Conservation (phyloP, 805 yeast genomes). For the Kazachstania viticola region DNA sequence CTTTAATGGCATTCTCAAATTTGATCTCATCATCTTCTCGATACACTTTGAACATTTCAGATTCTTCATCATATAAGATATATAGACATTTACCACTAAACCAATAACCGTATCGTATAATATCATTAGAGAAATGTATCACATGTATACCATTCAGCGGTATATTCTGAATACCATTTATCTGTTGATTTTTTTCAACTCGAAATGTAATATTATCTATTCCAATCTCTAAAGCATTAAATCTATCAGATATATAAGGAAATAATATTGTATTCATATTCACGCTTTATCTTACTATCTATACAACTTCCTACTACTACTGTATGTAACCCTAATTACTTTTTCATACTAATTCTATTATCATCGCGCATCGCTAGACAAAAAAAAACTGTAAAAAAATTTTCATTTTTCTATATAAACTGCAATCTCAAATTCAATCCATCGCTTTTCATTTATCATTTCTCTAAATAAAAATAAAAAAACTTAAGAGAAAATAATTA, state of each 20-base stretch:
- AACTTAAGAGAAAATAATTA: no score
- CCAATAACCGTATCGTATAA: conserved; percentile 25
- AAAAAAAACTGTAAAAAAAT: no score
- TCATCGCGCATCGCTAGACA: no score
- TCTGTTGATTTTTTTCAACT: conserved; percentile 13
- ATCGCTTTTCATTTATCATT: no score
- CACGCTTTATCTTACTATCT: no score
- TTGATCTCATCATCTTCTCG: conserved; percentile 7
- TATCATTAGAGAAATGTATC: conserved; percentile 16
- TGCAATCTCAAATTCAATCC: no score
- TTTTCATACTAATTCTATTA: no score
- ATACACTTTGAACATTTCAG: conserved; percentile 10
- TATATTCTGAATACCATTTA: conserved; percentile 18
- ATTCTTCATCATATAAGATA: conserved; percentile 8
- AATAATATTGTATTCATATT: conserved; percentile 2
- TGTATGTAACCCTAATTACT: no score
- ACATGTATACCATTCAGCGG: conserved; percentile 16
- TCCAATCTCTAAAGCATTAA: conserved; percentile 16
- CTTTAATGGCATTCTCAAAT: conserved; percentile 5
- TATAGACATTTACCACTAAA: conserved; percentile 6
- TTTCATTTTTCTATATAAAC: no score
- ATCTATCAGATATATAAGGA: conserved; percentile 4
- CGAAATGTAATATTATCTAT: conserved; percentile 19
- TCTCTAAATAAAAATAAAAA: no score
- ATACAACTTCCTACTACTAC: no score